Conservation (phyloP, 345 rosid species). For the Arabidopsis arenosa region DNA sequence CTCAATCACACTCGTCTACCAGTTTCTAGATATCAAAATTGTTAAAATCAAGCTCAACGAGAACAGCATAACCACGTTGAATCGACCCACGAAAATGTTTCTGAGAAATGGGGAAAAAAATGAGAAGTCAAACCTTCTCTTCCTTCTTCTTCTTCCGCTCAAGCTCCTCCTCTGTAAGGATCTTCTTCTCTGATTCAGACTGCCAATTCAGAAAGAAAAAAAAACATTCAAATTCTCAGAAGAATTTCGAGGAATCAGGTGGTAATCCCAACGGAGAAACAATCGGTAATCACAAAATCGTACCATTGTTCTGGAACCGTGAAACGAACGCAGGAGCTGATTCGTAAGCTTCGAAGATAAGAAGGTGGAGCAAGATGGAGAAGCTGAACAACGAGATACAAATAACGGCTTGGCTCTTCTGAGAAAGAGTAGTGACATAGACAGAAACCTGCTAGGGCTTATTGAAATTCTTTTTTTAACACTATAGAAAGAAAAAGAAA, state of each 20-base stretch:
- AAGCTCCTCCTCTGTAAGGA: slow-evolving; percentile 67
- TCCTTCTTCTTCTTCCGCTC: slow-evolving; percentile 94
- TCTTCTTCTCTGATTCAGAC: slow-evolving; percentile 63
- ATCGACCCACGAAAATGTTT: neutral
- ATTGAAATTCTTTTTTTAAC: neutral
- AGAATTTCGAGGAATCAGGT: neutral
- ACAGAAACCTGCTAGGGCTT: slow-evolving; percentile 35
- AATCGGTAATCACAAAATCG: neutral
- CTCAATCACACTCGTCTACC: slow-evolving; percentile 7
- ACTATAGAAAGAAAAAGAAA: neutral
- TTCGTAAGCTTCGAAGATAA: slow-evolving; percentile 10
- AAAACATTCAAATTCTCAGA: slow-evolving; percentile 4
- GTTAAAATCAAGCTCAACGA: neutral
- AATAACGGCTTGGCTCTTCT: slow-evolving; percentile 43
- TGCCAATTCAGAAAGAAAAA: slow-evolving; percentile 40
- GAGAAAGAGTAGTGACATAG: slow-evolving; percentile 41
- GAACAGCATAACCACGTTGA: slow-evolving; percentile 1
- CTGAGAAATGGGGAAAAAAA: neutral
- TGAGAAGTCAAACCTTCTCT: slow-evolving; percentile 61
- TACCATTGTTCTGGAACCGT: slow-evolving; percentile 43
- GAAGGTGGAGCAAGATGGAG: slow-evolving; percentile 22
- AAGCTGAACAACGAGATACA: slow-evolving; percentile 5
- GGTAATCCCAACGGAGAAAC: neutral
- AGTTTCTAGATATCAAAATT: neutral
- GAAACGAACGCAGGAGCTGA: slow-evolving; percentile 33